Evolutionary conservation across 345 rosid species (phyloP).

Genomic region (Cardamine resedifolia): DNA sequence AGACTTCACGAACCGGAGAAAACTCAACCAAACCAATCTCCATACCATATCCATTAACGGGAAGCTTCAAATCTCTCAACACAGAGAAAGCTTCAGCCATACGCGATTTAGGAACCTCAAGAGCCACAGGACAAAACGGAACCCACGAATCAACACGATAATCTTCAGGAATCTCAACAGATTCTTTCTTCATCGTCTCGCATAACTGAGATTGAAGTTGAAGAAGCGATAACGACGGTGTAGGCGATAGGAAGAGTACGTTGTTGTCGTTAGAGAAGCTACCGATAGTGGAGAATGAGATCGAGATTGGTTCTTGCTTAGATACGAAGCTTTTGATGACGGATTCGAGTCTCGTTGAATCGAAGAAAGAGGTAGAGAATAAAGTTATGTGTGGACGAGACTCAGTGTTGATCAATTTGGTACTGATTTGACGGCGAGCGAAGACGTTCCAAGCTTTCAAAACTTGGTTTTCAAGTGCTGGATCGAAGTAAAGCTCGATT

Average conservation of each 20-base stretch:
- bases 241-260: conserved; percentile 69
- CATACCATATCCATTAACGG: conserved; percentile 81
- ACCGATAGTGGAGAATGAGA: conserved; percentile 72
- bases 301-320: conserved; percentile 68
- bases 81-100: conserved; percentile 86
- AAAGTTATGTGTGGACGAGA: conserved; percentile 96
- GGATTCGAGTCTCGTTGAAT: conserved; percentile 71
- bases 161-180: conserved; percentile 69
- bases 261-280: conserved; percentile 64
- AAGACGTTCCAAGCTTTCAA: conserved; percentile 97
- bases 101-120: conserved; percentile 71
- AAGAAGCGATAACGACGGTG: conserved; percentile 65
- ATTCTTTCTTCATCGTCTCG: conserved; percentile 77
- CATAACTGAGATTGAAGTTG: conserved; percentile 74
- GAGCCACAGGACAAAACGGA: conserved; percentile 84
- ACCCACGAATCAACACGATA: conserved; percentile 70
- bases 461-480: conserved; percentile 95
- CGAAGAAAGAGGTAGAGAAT: conserved; percentile 55
- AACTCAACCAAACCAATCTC: conserved; percentile 90
- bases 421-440: conserved; percentile 97
- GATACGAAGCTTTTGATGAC: conserved; percentile 57
- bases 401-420: conserved; percentile 86
- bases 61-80: conserved; percentile 86
- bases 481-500: conserved; percentile 96
- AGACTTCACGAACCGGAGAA: conserved; percentile 77